Base-by-base conservation (phyloP, 495 filamentous ascomycete species). In the Penicillium pancosmium region DNA sequence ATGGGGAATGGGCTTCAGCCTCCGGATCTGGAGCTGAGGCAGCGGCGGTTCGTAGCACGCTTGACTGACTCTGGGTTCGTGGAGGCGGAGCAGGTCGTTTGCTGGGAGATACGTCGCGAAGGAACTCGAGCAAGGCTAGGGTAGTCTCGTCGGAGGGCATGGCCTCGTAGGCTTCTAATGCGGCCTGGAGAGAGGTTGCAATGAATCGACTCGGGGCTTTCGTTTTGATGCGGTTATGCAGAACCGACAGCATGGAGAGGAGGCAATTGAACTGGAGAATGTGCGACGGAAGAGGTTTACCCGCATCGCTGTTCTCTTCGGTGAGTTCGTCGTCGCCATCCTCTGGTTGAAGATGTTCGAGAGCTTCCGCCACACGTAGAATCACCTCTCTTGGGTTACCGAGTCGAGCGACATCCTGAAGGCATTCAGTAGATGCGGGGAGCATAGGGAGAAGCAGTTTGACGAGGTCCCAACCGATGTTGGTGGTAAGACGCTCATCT, bases 401-500 rank as follows among this genome's bases (percentile, higher is more conserved):
- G 50, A 93, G 75, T 10, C 87, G 80, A 18, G 95, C 93, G 13
- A 90, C 81, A 71, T 87, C 82, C 52, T 90, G 85, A 1, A 98
- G 81, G 70, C 92, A 96, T 64, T 82, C 74, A 40, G 86, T 82
- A 3, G 87, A 90, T 36, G 82, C 86, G 1, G 88, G 86, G 1
- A 97, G 70, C 64, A 87, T 83, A 16, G 89, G 87, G 18, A 97
- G 77, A 2, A 98, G 84, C 49, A 96, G 83, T 67, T 90, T 88
- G 8, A 98, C 89, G 43, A 98, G 73, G 68, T 98, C 94, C 94
- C 94, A 98, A 47, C 94, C 95, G 66, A 98, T 96, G 60, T 96
- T 92, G 48, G 85, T 86, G 1, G 93, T 93, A 53, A 98, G 81
- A 47, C 83, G 83, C 44, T 86, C 84, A 84, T 95, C 89, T 72